Conservation (phyloP, 176 grass and related monocot genomes). For the Oryza longistaminata region DNA sequence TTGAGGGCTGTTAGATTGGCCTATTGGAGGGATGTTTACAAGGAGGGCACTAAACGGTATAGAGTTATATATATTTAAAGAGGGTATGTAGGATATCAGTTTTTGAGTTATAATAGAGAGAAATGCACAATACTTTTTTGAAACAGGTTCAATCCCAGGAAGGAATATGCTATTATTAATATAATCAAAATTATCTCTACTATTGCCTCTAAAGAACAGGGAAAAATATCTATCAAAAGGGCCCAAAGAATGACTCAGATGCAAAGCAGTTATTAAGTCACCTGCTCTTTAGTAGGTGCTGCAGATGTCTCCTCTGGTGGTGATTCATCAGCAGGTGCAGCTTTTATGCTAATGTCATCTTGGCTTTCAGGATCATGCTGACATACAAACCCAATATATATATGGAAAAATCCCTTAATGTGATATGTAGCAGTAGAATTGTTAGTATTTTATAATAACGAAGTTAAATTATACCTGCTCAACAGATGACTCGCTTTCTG, state of each 20-base stretch:
- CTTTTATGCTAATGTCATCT: conserved; percentile 15
- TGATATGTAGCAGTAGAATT: conserved; percentile 4
- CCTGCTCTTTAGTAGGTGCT: conserved; percentile 39
- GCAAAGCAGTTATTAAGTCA: conserved; percentile 28
- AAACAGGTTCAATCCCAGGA: conserved; percentile 13
- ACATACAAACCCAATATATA: conserved; percentile 23
- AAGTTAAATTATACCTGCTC: conserved; percentile 44
- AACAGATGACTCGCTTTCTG: conserved; percentile 36
- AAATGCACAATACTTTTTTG: background rate
- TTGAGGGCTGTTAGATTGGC: background rate
- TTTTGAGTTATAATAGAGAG: background rate
- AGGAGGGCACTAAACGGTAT: background rate
- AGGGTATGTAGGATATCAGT: background rate
- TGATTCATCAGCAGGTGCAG: conserved; percentile 30
- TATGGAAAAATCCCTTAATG: conserved; percentile 7
- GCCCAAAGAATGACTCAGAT: conserved; percentile 12
- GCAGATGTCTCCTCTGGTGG: conserved; percentile 26
- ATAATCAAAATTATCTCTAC: conserved; percentile 13
- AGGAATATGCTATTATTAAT: background rate
- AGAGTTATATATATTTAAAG: background rate
- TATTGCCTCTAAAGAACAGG: conserved; percentile 12
- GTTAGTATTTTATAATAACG: conserved; percentile 9
- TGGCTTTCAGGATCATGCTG: conserved; percentile 44
- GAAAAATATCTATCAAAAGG: conserved; percentile 18
- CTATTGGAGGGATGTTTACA: background rate